Conservation (phyloP, 768 basidiomycete species). For the Suillus occidentalis region DNA sequence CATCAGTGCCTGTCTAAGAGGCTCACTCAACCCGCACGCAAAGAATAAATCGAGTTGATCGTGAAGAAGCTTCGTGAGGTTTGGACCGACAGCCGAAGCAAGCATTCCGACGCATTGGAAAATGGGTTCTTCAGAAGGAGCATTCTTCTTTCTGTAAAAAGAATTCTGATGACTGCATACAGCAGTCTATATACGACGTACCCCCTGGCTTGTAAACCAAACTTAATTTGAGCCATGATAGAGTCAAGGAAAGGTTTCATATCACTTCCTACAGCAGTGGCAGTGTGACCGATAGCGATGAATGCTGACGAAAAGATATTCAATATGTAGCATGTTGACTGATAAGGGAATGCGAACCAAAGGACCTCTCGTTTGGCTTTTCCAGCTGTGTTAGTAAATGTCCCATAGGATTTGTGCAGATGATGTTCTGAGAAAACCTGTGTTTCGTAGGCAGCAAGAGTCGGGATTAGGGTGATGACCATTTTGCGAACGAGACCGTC, state of each 20-base stretch:
- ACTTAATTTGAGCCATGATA: constrained; percentile 86
- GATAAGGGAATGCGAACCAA: constrained; percentile 52
- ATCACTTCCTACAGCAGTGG: constrained; percentile 86
- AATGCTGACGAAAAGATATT: constrained; percentile 58
- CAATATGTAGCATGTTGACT: constrained; percentile 10
- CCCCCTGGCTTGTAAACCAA: constrained; percentile 87
- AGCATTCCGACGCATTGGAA: constrained; percentile 99
- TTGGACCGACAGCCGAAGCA: constrained; percentile 91
- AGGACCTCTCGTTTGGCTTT: constrained; percentile 85
- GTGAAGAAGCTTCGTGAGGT: constrained; percentile 91
- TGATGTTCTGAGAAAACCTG: constrained; percentile 90
- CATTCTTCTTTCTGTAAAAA: constrained; percentile 71
- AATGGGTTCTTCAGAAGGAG: constrained; percentile 90
- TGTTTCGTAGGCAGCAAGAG: constrained; percentile 91
- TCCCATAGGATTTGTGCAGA: constrained; percentile 90
- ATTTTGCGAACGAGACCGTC: constrained; percentile 89
- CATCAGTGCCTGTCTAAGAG: constrained; percentile 79
- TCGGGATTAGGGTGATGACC: constrained; percentile 94
- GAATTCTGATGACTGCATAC: constrained; percentile 8
- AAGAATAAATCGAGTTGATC: constrained; percentile 98
- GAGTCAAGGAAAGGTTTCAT: constrained; percentile 96
- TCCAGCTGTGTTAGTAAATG: constrained; percentile 86
- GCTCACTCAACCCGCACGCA: constrained; percentile 88
- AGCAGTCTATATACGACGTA: constrained; percentile 33
- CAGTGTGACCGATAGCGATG: constrained; percentile 94